These are phyloP conservation scores for Lactifluus subvellereus DNA, from an alignment of 768 basidiomycete species.

Conservation along the genomic window DNA sequence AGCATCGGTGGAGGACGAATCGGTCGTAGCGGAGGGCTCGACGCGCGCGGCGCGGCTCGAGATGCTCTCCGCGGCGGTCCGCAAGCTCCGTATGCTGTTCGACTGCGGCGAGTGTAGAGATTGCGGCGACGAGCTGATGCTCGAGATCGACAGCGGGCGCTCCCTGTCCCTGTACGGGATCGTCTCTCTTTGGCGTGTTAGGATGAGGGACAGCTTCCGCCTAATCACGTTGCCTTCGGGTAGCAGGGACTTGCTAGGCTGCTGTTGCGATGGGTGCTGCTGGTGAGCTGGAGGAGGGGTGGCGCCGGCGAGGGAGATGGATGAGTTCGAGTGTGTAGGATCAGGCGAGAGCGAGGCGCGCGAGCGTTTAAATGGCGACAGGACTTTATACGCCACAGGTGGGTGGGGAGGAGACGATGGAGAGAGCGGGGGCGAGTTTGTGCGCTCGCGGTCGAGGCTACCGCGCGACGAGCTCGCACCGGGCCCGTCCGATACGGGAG, in stretches of 20 bases:
- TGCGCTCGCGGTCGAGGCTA: conserved; percentile 17
- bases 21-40: neutral
- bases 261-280: neutral
- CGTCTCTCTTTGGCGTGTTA: conserved; percentile 30
- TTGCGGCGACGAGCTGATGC: conserved; percentile 35
- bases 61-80: conserved; percentile 43
- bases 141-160: conserved; percentile 51
- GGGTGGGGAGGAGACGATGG: conserved; percentile 17
- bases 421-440: conserved; percentile 2
- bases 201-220: conserved; percentile 35
- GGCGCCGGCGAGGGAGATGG: conserved; percentile 12
- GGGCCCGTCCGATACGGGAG: conserved; percentile 8
- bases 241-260: neutral
- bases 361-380: conserved; percentile 25
- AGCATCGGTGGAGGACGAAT: neutral
- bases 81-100: conserved; percentile 52
- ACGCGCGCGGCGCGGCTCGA: conserved; percentile 31
- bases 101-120: conserved; percentile 35
- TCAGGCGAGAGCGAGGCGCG: conserved; percentile 16
- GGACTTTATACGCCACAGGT: conserved; percentile 28
- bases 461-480: conserved; percentile 20
- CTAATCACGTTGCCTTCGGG: conserved; percentile 20
- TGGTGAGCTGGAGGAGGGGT: neutral
- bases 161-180: conserved; percentile 33
- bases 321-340: conserved; percentile 22